Conservation (phyloP, 257 asterid genomes). For the Nemophila menziesii region DNA sequence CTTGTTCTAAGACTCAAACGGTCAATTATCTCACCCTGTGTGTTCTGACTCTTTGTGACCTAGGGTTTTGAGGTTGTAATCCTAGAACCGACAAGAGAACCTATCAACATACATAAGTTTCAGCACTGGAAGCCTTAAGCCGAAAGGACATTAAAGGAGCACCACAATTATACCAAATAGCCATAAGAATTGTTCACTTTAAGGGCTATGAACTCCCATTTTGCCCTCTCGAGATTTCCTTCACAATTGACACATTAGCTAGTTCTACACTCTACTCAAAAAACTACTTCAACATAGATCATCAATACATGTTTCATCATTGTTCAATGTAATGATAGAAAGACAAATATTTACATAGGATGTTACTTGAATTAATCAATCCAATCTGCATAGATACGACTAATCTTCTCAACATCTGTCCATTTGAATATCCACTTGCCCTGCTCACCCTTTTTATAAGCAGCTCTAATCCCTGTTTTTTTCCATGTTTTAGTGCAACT, state of each 20-base stretch:
- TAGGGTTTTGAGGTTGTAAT: slow-evolving; percentile 67
- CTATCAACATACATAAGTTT: slow-evolving; percentile 40
- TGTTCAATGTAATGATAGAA: too few relatives aligned
- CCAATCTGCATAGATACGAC: slow-evolving; percentile 48
- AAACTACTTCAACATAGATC: slow-evolving; percentile 7
- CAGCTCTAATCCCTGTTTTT: slow-evolving; percentile 8
- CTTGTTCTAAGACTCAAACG: too few relatives aligned
- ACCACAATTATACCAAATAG: slow-evolving; percentile 47
- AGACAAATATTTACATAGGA: too few relatives aligned
- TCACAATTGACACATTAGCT: slow-evolving; percentile 53
- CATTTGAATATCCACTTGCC: slow-evolving; percentile 14
- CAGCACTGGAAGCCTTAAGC: slow-evolving; percentile 54
- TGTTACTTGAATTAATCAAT: too few relatives aligned
- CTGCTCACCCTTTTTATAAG: slow-evolving; percentile 12
- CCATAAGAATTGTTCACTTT: slow-evolving; percentile 51
- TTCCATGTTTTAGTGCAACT: too few relatives aligned
- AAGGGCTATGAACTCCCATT: slow-evolving; percentile 46
- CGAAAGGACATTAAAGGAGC: slow-evolving; percentile 66
- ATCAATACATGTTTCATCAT: too few relatives aligned
- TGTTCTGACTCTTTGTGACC: slow-evolving; percentile 2
- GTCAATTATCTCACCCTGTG: too few relatives aligned
- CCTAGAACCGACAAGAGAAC: slow-evolving; percentile 63
- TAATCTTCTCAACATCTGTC: slow-evolving; percentile 19
- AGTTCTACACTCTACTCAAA: slow-evolving; percentile 30
- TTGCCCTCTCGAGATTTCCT: slow-evolving; percentile 68